Percentiles rank a stretch among this genome's conserved stretches.
phyloP scores from a whole-genome alignment of 768 basidiomycete species.

The Flagelloscypha sp. region DNA sequence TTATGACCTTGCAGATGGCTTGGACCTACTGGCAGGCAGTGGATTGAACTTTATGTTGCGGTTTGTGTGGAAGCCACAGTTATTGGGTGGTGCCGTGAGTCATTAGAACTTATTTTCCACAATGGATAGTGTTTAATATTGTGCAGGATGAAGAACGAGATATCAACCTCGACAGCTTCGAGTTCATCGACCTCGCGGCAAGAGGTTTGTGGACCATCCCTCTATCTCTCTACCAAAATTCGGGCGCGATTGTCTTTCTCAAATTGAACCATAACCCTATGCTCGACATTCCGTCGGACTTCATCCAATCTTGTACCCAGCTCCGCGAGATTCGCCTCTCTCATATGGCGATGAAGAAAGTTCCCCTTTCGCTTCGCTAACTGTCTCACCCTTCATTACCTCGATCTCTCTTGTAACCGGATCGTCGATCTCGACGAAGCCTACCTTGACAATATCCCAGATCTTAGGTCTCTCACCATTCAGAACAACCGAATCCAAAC shows the following conservation, averaged over 20 bases:
- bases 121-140: constrained; percentile 1
- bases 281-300: constrained; percentile 93
- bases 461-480: constrained; percentile 58
- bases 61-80: constrained; percentile 81
- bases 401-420: constrained; percentile 89
- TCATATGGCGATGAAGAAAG: constrained; percentile 90
- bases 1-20: constrained; percentile 71
- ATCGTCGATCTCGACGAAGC: constrained; percentile 86
- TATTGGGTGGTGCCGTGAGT: constrained; percentile 56
- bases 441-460: constrained; percentile 65
- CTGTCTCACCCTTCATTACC: constrained; percentile 60
- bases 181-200: constrained; percentile 74
- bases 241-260: constrained; percentile 74
- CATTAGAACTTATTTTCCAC: not conserved
- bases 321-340: constrained; percentile 82
- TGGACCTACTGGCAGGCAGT: constrained; percentile 68
- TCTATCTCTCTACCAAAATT: constrained; percentile 74
- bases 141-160: constrained; percentile 72
- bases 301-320: constrained; percentile 79
- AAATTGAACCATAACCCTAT: constrained; percentile 92
- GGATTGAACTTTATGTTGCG: constrained; percentile 80
- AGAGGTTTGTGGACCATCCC: constrained; percentile 83
- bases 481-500: constrained; percentile 90
- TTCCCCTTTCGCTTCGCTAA: constrained; percentile 79
- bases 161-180: constrained; percentile 59